A percentile compares a stretch with the other conserved stretches of the same genome.
phyloP scores from a whole-genome alignment of 1,284 basidiomycete genomes.

The Trichosporon asahii region DNA sequence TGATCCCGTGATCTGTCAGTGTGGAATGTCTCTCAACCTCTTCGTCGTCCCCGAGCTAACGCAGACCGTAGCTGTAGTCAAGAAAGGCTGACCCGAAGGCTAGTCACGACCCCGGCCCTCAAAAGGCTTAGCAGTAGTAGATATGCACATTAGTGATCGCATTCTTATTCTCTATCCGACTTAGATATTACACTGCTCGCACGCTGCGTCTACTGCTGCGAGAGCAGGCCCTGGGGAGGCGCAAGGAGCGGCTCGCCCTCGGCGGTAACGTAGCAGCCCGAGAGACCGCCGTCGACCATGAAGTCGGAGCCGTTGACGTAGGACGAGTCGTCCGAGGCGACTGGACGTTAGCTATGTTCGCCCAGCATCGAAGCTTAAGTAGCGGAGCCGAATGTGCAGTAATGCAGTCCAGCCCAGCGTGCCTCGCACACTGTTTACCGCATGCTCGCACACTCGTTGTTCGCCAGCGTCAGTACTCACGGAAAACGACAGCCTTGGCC shows the following conservation, averaged over 20 bases:
- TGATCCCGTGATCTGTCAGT: no score
- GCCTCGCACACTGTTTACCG: no score
- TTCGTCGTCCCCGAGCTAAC: no score
- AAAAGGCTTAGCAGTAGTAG: no score
- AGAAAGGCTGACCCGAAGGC: no score
- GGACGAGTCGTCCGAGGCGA: slow-evolving; percentile 55
- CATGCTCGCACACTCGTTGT: neutral
- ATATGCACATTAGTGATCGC: neutral
- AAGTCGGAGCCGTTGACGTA: slow-evolving; percentile 79
- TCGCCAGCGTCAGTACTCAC: slow-evolving; percentile 56
- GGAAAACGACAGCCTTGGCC: slow-evolving; percentile 84
- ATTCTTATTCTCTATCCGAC: neutral
- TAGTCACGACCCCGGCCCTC: no score
- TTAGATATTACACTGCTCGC: neutral
- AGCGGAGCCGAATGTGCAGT: no score
- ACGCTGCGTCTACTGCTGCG: slow-evolving; percentile 13
- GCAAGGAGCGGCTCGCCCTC: slow-evolving; percentile 33
- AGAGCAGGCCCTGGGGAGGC: slow-evolving; percentile 29
- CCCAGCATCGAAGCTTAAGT: no score
- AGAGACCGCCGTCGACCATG: slow-evolving; percentile 86
- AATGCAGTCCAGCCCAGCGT: no score
- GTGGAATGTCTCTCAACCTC: no score
- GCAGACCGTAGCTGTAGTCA: no score
- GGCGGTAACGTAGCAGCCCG: slow-evolving; percentile 73
- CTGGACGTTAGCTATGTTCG: slow-evolving; percentile 23